Percentiles rank a stretch among this genome's conserved stretches.
Conservation (phyloP, 371 early-diverging fungal species). For the Zychaea mexicana region DNA sequence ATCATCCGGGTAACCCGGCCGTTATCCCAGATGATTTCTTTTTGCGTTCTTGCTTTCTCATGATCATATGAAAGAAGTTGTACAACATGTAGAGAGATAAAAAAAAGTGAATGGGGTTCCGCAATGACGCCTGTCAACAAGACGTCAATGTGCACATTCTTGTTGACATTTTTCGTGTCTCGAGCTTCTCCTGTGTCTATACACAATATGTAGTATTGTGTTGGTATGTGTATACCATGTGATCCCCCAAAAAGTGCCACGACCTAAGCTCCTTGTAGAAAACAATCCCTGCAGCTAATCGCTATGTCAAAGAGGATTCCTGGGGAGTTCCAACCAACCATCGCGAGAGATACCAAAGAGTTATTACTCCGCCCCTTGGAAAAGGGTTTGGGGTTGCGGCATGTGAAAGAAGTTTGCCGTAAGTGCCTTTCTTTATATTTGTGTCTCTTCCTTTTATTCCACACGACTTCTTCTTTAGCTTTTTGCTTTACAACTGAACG, state of each 20-base stretch:
- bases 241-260: neutral
- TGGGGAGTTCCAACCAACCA: conserved; percentile 5
- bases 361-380: neutral
- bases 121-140: neutral
- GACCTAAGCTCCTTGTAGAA: neutral
- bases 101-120: neutral
- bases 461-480: neutral
- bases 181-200: too few relatives aligned
- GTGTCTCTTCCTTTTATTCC: neutral
- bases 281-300: neutral
- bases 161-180: neutral
- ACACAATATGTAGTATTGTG: too few relatives aligned
- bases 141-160: neutral
- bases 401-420: neutral
- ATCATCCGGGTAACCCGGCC: neutral
- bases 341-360: neutral
- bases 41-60: neutral
- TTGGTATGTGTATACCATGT: too few relatives aligned
- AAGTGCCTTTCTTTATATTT: neutral
- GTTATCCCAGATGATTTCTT: neutral
- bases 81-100: neutral
- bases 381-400: conserved; percentile 6
- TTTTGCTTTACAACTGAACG: neutral
- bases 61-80: conserved; percentile 1
- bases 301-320: neutral